Conservation (phyloP, 2,329 filamentous ascomycete species). For the Huntiella bhutanensis region DNA sequence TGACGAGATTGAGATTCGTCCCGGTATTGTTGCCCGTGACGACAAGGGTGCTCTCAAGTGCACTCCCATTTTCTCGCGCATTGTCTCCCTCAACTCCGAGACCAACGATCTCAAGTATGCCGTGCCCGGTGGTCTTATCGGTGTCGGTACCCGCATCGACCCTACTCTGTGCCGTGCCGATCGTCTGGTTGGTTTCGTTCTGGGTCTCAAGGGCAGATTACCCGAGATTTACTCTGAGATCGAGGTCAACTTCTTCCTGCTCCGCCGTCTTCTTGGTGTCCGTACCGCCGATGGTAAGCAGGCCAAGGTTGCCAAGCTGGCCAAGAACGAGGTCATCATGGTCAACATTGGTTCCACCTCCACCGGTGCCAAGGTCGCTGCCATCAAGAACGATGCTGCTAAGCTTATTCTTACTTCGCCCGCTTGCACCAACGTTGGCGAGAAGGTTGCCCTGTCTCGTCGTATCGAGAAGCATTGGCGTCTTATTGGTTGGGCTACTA, state of each 20-base stretch:
- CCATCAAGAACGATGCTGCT: conserved; percentile 92
- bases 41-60: conserved; percentile 87
- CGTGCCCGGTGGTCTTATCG: conserved; percentile 90
- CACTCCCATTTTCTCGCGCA: conserved; percentile 88
- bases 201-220: conserved; percentile 81
- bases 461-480: conserved; percentile 99
- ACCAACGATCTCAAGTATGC: conserved; percentile 98
- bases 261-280: conserved; percentile 84
- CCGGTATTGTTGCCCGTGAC: conserved; percentile 94
- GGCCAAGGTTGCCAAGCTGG: conserved; percentile 93
- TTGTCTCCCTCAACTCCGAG: conserved; percentile 90
- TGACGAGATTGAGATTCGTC: conserved; percentile 95
- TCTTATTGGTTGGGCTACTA: conserved; percentile 78
- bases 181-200: conserved; percentile 93
- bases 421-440: conserved; percentile 89
- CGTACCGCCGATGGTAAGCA: conserved; percentile 97
- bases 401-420: conserved; percentile 85
- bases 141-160: conserved; percentile 94
- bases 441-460: conserved; percentile 91
- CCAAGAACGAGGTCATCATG: conserved; percentile 99
- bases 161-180: conserved; percentile 96
- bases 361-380: conserved; percentile 90
- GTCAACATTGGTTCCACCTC: conserved; percentile 98
- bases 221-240: conserved; percentile 97
- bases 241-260: conserved; percentile 98